Evolutionary conservation across 345 rosid genomes (phyloP).

Genomic region (Gossypium herbaceum): DNA sequence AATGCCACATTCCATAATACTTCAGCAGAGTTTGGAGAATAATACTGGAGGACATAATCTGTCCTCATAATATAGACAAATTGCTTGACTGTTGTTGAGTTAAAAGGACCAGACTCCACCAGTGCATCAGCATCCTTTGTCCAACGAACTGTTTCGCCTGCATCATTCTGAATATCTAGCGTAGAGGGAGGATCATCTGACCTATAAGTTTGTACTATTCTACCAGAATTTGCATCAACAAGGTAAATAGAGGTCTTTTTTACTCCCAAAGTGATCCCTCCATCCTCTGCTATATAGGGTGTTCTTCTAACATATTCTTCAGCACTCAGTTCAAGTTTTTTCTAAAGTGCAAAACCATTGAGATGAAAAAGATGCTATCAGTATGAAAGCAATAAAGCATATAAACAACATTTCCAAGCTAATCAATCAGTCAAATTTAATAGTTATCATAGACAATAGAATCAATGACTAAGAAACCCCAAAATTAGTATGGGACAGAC

Average conservation of each 20-base stretch:
- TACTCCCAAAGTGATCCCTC: conserved; percentile 49
- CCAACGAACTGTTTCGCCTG: conserved; percentile 24
- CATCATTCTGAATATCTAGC: conserved; percentile 18
- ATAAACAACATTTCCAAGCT: background rate
- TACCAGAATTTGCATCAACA: conserved; percentile 60
- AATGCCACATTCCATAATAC: conserved; percentile 55
- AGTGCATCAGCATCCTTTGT: conserved; percentile 31
- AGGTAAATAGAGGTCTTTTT: conserved; percentile 49
- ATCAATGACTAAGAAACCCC: background rate
- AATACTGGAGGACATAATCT: conserved; percentile 49
- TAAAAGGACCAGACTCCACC: conserved; percentile 23
- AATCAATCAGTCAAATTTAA: background rate
- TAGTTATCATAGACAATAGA: background rate
- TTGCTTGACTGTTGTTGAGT: conserved; percentile 27
- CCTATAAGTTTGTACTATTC: conserved; percentile 35
- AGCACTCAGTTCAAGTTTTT: conserved; percentile 34
- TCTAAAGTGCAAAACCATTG: conserved; percentile 11
- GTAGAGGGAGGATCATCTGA: conserved; percentile 32
- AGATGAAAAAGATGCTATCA: background rate
- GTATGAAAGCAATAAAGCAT: background rate
- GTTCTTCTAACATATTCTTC: conserved; percentile 52
- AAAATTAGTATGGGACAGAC: background rate
- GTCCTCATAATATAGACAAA: conserved; percentile 49
- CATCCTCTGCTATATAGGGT: conserved; percentile 45
- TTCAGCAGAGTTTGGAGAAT: conserved; percentile 46